Evolutionary conservation across 2,329 filamentous ascomycete species (phyloP).

Genomic region (Pyrenophora seminiperda): DNA sequence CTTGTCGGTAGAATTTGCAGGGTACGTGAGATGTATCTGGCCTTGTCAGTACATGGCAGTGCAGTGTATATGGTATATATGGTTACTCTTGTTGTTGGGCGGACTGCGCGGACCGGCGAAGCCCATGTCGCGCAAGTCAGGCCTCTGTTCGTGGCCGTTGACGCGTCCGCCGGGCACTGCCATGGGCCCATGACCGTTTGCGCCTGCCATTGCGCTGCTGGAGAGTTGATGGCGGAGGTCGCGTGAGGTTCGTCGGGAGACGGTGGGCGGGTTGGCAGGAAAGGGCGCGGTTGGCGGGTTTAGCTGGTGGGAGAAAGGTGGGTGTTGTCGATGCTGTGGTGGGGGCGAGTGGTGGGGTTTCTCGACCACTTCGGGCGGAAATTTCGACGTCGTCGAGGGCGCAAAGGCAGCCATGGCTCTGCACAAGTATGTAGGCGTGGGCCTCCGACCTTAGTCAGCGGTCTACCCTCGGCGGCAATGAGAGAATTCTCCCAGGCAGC

Average conservation of each 20-base stretch:
- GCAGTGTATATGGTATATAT: background rate
- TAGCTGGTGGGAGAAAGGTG: constrained; percentile 37
- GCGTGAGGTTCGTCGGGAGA: constrained; percentile 36
- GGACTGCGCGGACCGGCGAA: constrained; percentile 53
- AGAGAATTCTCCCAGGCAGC: constrained; percentile 11
- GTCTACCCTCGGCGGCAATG: constrained; percentile 8
- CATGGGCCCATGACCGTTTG: constrained; percentile 45
- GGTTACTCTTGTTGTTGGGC: constrained; percentile 57
- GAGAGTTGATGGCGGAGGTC: constrained; percentile 38
- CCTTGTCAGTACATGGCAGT: constrained; percentile 23
- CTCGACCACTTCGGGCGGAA: constrained; percentile 27
- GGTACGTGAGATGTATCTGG: constrained; percentile 94
- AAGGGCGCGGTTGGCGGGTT: no score
- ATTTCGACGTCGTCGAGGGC: constrained; percentile 27
- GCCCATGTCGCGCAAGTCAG: constrained; percentile 46
- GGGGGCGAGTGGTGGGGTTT: constrained; percentile 41
- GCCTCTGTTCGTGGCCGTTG: constrained; percentile 37
- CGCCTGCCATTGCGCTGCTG: constrained; percentile 42
- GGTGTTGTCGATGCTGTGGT: constrained; percentile 33
- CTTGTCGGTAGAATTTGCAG: constrained; percentile 99
- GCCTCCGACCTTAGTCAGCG: constrained; percentile 8
- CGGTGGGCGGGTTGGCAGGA: constrained; percentile 25
- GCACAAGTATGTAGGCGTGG: constrained; percentile 8
- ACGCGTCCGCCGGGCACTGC: constrained; percentile 45
- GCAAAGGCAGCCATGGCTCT: constrained; percentile 39